These are phyloP conservation scores for Cocos nucifera DNA, from an alignment of 176 grass and related monocot species.

Conservation along the genomic window DNA sequence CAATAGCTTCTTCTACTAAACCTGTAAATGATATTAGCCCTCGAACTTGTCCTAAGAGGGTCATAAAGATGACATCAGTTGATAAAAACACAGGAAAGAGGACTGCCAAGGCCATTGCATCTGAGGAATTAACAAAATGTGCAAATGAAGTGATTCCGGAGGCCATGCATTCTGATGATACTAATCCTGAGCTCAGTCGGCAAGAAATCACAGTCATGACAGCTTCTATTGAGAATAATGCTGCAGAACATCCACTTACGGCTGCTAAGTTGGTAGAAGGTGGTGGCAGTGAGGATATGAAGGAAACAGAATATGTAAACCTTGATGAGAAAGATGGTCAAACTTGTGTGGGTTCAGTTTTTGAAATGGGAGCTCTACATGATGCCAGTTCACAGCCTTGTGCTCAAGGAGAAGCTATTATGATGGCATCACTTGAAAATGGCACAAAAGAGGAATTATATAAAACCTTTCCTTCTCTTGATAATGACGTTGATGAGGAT, in stretches of 20 bases:
- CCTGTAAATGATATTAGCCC: conserved; percentile 13
- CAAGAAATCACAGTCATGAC: conserved; percentile 40
- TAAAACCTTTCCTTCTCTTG: conserved; percentile 9
- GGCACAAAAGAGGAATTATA: neutral
- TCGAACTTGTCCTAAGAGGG: conserved; percentile 31
- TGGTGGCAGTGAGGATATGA: neutral
- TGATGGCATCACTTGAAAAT: conserved; percentile 5
- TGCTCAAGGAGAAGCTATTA: conserved; percentile 12
- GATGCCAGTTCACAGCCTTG: conserved; percentile 12
- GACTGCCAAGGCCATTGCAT: neutral
- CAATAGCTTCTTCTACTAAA: conserved; percentile 14
- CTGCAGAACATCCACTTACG: conserved; percentile 22
- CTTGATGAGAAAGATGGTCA: conserved; percentile 4
- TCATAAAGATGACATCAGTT: conserved; percentile 35
- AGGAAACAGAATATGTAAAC: neutral
- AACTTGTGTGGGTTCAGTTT: conserved; percentile 1
- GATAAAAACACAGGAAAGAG: conserved; percentile 59
- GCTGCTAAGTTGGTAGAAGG: conserved; percentile 27
- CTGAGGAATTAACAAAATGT: conserved; percentile 29
- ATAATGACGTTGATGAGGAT: conserved; percentile 15
- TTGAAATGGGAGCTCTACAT: conserved; percentile 7
- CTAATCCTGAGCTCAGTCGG: conserved; percentile 36
- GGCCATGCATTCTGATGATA: conserved; percentile 34
- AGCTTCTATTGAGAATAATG: conserved; percentile 42
- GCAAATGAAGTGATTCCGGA: conserved; percentile 21